Base-by-base conservation (phyloP, 2,329 filamentous ascomycete genomes). In the Westerdykella aurantiaca region DNA sequence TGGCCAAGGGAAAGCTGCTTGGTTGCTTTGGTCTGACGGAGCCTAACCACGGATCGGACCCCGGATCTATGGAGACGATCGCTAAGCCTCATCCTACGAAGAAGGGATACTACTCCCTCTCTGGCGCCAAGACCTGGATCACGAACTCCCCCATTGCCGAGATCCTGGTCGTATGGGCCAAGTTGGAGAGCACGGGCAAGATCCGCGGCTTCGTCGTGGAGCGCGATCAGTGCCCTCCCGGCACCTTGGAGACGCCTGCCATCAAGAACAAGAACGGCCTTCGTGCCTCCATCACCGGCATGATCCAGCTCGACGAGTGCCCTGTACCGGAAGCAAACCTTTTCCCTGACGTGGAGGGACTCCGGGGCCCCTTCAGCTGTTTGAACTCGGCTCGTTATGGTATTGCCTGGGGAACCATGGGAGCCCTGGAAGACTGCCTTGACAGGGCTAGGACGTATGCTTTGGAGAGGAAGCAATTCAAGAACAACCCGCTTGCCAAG, bases 191-290 rank as follows among this genome's bases (percentile, higher is more conserved):
- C 56, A 94, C 88, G 17, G 90, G 89, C 50, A 95, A 95, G 76
- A 97, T 98, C 54, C 81, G 87, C 38, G 93, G 93, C 0, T 98
- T 97, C 70, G 70, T 96, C 38, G 78, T 98, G 25, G 89, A 98
- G 69, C 80, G 91, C 54, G 81, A 82, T 55, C 78, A 88, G 55
- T 95, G 90, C 60, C 90, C 90, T 1, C 76, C 87, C 0, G 91
- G 93, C 2, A 94, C 90, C 0, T 76, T 98, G 12, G 88, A 93
- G 67, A 98, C 93, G 5, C 93, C 93, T 1, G 73, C 86, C 11
- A 85, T 98, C 67, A 94, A 94, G 74, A 81, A 97, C 73, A 98
- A 98, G 78, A 96, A 86, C 49, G 93, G 90, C 1, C 80, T 98
- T 25, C 79, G 93, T 46, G 93, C 93, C 11, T 95, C 88, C 11